Evolutionary conservation across 495 filamentous ascomycete species (phyloP), one percentile per base, ranked within the genome.

Genomic region (Lichenothelia convexa): DNA sequence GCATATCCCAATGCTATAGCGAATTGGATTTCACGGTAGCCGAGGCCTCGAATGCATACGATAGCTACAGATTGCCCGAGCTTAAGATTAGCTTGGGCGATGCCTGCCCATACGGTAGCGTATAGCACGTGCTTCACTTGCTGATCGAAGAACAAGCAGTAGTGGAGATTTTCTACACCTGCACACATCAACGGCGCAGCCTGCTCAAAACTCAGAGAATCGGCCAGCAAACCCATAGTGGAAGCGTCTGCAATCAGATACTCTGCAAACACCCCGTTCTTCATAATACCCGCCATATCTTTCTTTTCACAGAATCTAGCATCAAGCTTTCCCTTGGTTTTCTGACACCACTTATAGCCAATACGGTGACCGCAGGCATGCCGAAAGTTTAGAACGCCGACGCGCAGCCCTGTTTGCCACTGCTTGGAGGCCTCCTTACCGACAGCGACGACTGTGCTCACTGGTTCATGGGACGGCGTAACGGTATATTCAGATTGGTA

Each of bases 381-480:
- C 12, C 62, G 48, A 1, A 59, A 59, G 21, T 66, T 35, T 24
- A 58, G 59, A 24, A 55, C 57, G 59, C 70, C 61, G 31, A 66
- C 60, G 23, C 64, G 50, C 39, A 69, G 62, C 34, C 70, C 66
- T 16, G 49, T 30, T 21, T 53, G 68, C 12, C 52, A 48, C 5
- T 32, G 43, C 15, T 65, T 58, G 1, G 49, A 36, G 4, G 58
- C 50, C 15, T 9, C 24, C 15, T 9, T 11, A 18, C 70, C 71
- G 21, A 63, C 35, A 1, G 57, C 55, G 17, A 62, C 61, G 26
- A 74, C 59, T 4, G 63, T 70, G 9, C 72, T 70, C 11, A 63
- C 47, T 13, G 65, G 68, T 51, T 75, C 70, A 45, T 77, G 72
- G 0, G 65, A 74, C 68, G 68, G 4, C 71, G 55, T n/a, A 43